Base-by-base conservation (phyloP, 169 alveolate genomes). In the Plasmodium billcollinsi region DNA sequence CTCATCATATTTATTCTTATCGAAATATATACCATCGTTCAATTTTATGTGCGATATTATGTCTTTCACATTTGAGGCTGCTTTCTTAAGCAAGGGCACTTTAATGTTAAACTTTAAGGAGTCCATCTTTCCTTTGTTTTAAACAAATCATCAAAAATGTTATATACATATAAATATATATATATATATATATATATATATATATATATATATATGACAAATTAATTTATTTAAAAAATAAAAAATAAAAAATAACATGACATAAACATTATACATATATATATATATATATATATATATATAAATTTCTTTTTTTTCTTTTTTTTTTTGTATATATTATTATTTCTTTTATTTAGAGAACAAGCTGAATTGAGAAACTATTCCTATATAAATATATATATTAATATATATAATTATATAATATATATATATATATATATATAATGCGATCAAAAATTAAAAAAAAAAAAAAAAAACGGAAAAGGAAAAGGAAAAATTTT, bases 61-160 rank as follows among this genome's bases (percentile, higher is more conserved):
- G 0, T 90, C 93, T 52, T 73, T 66, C 14, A 92, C 76, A 26
- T 92, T 90, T 24, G 89, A 78, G 9, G 95, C 83, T 11, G 93
- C 95, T 45, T 88, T 89, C 56, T 92, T 88, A 39, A 92, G 24
- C 18, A 86, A 65, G 0, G 95, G 95, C 0, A 78, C 11, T 63
- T 78, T 78, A 3, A 78, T 78, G 24, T 66, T 78, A 15, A 78
- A 65, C 43, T 3, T 9, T 2, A 78, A 8, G 0, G 54, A 21
- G 0, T 78, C 89, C 89, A 78, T 78, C 21, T 33, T 76, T 21
- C 12, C 1, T 12, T 26, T 26, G 20, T 62, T 2, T 58, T n/a
- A 18, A 11, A 6, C 7, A 56, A 56, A 56, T 56, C 12, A 12
- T 12, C 7, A 7, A 63, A 24, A 8, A 2, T 24, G 29, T 24